Evolutionary conservation across 371 early-diverging fungal genomes (phyloP), one percentile per base, ranked within the genome.

Genomic region (Mortierella sp.): DNA sequence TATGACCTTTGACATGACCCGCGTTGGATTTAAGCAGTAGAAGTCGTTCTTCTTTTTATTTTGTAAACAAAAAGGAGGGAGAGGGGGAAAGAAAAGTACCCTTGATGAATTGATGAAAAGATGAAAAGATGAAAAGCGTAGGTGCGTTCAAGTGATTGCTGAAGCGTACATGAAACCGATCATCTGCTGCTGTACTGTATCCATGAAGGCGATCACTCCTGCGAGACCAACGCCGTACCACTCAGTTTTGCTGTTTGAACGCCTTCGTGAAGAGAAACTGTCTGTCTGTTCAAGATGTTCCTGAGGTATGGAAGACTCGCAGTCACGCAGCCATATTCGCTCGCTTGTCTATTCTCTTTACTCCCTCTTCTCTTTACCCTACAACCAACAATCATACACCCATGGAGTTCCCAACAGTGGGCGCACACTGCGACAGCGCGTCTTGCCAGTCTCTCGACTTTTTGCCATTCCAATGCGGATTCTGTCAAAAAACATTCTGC

Each of bases 331-430:
- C 3, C 42, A 38, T 14, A 19, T 34, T 16, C 16, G 7, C 8
- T 38, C 31, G 19, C 21, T 38, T 38, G 42, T 38, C 42, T 38
- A 38, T 38, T 38, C 42, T 38, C 5, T 19, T 6, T 31, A 4
- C 34, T 16, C 16, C 14, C 31, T 38, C 31, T 28, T 7, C 19
- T 21, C 65, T 58, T 28, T 13, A 34, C 6, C 14, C 26, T 60
- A 16, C n/a, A n/a, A 48, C 65, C 52, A 65, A 24, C 38, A 0
- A 19, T 26, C 2, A 11, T 4, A 14, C 72, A 48, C 34, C 55
- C 57, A 86, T 86, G 86, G 86, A 86, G 77, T 78, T 86, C 44
- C 86, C 86, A 55, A 57, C 82, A 4, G 58, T 86, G 0, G 86
- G 86, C 44, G 86, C 75, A 1, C 57, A 86, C 70, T 86, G 86